Evolutionary conservation across 192 early-diverging fungal genomes (phyloP).

Genomic region (Entophlyctis luteolus): DNA sequence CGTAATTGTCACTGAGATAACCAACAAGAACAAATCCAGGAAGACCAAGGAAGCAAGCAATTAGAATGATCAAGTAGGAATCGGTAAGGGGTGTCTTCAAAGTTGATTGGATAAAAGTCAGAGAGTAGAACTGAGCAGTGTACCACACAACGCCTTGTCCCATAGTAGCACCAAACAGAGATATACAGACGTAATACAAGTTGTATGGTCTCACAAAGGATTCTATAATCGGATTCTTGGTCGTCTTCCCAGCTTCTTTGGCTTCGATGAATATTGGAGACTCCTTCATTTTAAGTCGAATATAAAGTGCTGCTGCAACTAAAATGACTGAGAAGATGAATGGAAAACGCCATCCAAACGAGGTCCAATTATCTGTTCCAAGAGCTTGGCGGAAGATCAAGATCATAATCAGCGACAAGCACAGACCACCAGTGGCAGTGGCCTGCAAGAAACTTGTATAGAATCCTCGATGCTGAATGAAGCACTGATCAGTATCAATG

Average conservation of each 20-base stretch:
- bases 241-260: slow-evolving; percentile 17
- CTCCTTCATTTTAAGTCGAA: slow-evolving; percentile 29
- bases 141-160: slow-evolving; percentile 23
- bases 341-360: slow-evolving; percentile 34
- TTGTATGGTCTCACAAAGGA: slow-evolving; percentile 15
- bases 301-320: slow-evolving; percentile 19
- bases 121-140: slow-evolving; percentile 2
- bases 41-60: slow-evolving; percentile 3
- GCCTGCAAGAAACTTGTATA: slow-evolving; percentile 28
- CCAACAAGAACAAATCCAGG: slow-evolving; percentile 26
- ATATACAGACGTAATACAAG: background rate
- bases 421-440: slow-evolving; percentile 15
- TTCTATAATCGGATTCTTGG: background rate
- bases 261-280: slow-evolving; percentile 20
- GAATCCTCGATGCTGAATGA: no score
- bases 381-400: slow-evolving; percentile 10
- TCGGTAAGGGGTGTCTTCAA: background rate
- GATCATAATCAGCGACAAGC: slow-evolving; percentile 6
- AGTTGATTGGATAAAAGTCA: background rate
- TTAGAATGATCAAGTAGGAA: slow-evolving; percentile 12
- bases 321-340: slow-evolving; percentile 31
- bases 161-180: slow-evolving; percentile 26
- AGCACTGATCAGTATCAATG: no score
- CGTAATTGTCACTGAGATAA: slow-evolving; percentile 25
- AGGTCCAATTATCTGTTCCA: background rate